Evolutionary conservation across 306 rosid genomes (phyloP).

Genomic region (Pyrus bretschneideri): DNA sequence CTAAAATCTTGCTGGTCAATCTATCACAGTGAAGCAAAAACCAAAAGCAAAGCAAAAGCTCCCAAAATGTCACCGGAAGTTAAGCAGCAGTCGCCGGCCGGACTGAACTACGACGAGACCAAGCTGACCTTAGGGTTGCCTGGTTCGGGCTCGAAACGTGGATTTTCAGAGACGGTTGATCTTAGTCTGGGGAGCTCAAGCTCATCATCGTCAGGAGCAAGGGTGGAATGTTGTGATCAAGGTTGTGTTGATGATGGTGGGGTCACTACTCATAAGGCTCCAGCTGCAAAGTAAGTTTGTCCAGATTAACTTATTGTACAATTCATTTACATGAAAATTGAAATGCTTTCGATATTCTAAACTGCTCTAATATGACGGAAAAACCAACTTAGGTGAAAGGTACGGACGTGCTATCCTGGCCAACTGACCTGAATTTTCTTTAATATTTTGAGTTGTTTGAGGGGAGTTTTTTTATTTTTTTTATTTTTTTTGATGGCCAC

Average conservation of each 20-base stretch:
- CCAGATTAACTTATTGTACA: not conserved
- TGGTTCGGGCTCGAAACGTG: constrained; percentile 45
- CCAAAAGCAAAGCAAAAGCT: not conserved
- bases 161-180: constrained; percentile 33
- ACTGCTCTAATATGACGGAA: not conserved
- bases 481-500: too few relatives aligned
- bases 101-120: constrained; percentile 37
- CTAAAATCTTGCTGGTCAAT: not conserved
- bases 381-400: not conserved
- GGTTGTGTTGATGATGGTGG: not conserved
- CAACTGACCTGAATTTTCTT: too few relatives aligned
- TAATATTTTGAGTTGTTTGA: too few relatives aligned
- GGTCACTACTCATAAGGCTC: not conserved
- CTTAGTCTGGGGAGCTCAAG: constrained; percentile 35
- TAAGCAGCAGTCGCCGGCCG: constrained; percentile 14
- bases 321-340: not conserved
- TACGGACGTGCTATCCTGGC: not conserved
- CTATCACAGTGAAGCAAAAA: not conserved
- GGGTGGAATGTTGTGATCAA: not conserved
- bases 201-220: not conserved
- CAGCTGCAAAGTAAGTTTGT: constrained; percentile 37
- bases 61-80: constrained; percentile 30
- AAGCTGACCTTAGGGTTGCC: constrained; percentile 57
- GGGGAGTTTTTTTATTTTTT: too few relatives aligned
- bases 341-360: not conserved